Evolutionary conservation across 164 flowering plant species (phyloP).

Genomic region (Pachysandra terminalis): DNA sequence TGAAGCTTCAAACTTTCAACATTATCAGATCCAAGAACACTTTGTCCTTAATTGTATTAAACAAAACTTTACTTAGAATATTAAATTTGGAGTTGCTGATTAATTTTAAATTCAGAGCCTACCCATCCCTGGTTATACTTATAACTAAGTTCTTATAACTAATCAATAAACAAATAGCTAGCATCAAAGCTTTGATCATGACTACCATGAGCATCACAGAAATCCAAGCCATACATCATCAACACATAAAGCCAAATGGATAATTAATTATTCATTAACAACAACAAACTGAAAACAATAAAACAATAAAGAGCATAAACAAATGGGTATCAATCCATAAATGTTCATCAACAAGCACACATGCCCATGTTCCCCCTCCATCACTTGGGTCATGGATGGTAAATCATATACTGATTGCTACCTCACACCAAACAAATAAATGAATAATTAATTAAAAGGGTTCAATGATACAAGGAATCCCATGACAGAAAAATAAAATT

Average conservation of each 20-base stretch:
- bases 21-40: background rate
- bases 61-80: background rate
- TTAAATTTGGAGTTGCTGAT: too few species aligned
- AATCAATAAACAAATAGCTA: slow-evolving; percentile 1
- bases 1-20: background rate
- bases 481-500: slow-evolving; percentile 5
- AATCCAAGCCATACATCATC: background rate
- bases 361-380: slow-evolving; percentile 29
- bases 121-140: too few species aligned
- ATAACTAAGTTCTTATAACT: too few species aligned
- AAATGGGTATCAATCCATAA: slow-evolving; percentile 1
- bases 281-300: background rate
- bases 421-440: slow-evolving; percentile 5
- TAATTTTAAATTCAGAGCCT: too few species aligned
- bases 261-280: background rate
- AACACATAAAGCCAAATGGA: background rate
- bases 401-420: slow-evolving; percentile 7
- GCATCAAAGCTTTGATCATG: background rate
- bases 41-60: background rate
- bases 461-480: slow-evolving; percentile 18
- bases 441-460: slow-evolving; percentile 2
- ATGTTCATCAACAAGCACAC: slow-evolving; percentile 32
- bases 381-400: slow-evolving; percentile 18
- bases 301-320: background rate
- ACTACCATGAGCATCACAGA: slow-evolving; percentile 12